Conservation (phyloP, 306 rosid genomes). For the Arachis hypogaea region DNA sequence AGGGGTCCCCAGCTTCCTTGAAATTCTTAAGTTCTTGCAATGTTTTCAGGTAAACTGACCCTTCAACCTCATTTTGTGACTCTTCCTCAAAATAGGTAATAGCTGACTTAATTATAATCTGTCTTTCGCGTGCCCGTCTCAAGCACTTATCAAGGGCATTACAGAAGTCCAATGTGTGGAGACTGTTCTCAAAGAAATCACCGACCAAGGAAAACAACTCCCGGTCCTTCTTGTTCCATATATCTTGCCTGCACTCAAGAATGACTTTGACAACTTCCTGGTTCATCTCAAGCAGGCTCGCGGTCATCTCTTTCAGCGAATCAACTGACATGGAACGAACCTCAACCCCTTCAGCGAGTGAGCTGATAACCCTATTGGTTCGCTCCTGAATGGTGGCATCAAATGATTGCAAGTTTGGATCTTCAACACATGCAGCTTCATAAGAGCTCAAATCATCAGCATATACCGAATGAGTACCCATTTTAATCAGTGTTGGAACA, state of each 20-base stretch:
- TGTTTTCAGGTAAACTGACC: constrained; percentile 59
- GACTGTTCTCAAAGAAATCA: constrained; percentile 73
- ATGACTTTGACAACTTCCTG: constrained; percentile 71
- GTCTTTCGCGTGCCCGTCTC: constrained; percentile 56
- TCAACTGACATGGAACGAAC: constrained; percentile 67
- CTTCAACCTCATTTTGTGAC: constrained; percentile 53
- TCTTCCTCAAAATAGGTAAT: constrained; percentile 64
- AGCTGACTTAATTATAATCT: constrained; percentile 64
- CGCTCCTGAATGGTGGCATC: constrained; percentile 69
- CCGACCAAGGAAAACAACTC: constrained; percentile 62
- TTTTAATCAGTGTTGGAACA: constrained; percentile 48
- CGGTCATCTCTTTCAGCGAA: constrained; percentile 72
- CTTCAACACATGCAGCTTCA: constrained; percentile 69
- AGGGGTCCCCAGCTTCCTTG: constrained; percentile 77
- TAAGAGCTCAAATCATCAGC: constrained; percentile 70
- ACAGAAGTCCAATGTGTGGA: constrained; percentile 69
- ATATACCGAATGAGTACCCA: constrained; percentile 49
- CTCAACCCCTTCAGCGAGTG: constrained; percentile 63
- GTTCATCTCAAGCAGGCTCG: constrained; percentile 72
- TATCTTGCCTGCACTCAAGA: constrained; percentile 69
- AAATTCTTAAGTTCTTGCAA: constrained; percentile 66
- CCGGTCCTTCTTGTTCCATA: constrained; percentile 63
- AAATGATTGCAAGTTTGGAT: constrained; percentile 66
- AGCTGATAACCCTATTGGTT: constrained; percentile 67
- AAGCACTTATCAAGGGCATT: constrained; percentile 70